These are phyloP conservation scores for Phaseolus coccineus DNA, from an alignment of 331 rosid species.

Conservation along the genomic window DNA sequence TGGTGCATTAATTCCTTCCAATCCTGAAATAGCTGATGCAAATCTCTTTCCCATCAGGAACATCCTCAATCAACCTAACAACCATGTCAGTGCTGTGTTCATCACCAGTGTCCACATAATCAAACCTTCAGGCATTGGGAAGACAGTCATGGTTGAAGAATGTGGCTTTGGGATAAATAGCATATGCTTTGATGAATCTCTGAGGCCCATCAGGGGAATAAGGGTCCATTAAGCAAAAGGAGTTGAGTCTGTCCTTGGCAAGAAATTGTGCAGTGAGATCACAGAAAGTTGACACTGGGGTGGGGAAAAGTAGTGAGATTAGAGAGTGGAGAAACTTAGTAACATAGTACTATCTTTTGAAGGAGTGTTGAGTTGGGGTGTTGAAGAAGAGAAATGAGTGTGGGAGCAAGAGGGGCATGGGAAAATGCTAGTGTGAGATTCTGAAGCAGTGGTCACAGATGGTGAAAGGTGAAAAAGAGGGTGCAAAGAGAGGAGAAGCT, in stretches of 20 bases:
- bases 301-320: constrained; percentile 51
- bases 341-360: not conserved
- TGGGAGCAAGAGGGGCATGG: constrained; percentile 54
- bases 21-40: constrained; percentile 81
- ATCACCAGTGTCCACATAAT: constrained; percentile 54
- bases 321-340: constrained; percentile 61
- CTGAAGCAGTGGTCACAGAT: constrained; percentile 69
- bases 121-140: constrained; percentile 87
- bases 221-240: constrained; percentile 82
- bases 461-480: constrained; percentile 5
- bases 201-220: constrained; percentile 55
- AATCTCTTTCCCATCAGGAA: constrained; percentile 64
- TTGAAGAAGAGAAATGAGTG: constrained; percentile 39
- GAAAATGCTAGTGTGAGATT: constrained; percentile 8
- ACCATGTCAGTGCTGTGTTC: constrained; percentile 59
- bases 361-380: constrained; percentile 27
- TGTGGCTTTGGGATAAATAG: constrained; percentile 63
- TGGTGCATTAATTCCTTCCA: constrained; percentile 44
- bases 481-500: constrained; percentile 51
- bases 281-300: constrained; percentile 39
- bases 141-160: constrained; percentile 76
- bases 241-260: constrained; percentile 69
- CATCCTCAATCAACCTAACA: constrained; percentile 70
- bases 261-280: constrained; percentile 59
- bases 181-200: constrained; percentile 68